Percentiles rank a stretch among this genome's conserved stretches.
These are phyloP conservation scores for Globisporangium megalacanthum DNA, from an alignment of 352 stramenopile species.

Conservation along the genomic window DNA sequence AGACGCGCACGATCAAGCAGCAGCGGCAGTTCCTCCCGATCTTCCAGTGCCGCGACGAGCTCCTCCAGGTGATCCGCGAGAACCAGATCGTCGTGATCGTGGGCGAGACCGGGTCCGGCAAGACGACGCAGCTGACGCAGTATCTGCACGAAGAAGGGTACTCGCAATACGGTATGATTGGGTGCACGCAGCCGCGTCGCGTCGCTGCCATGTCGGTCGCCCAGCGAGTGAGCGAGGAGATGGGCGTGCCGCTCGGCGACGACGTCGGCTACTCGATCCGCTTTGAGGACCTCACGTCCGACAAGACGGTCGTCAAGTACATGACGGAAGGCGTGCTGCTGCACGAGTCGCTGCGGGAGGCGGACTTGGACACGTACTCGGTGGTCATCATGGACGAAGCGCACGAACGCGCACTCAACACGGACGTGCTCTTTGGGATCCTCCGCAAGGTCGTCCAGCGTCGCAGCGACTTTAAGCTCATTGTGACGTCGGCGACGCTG, in stretches of 20 bases:
- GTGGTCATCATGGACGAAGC: conserved; percentile 94
- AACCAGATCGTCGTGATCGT: conserved; percentile 99
- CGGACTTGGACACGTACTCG: conserved; percentile 84
- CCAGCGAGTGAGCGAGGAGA: conserved; percentile 97
- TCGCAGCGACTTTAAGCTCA: conserved; percentile 88
- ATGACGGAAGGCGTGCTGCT: conserved; percentile 91
- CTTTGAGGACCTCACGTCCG: conserved; percentile 92
- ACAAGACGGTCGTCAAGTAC: conserved; percentile 98
- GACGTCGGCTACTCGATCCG: conserved; percentile 92
- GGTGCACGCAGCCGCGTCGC: conserved; percentile 97
- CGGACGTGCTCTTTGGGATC: conserved; percentile 93
- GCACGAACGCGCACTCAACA: conserved; percentile 93
- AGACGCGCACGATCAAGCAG: conserved; percentile 93
- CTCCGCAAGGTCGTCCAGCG: conserved; percentile 88
- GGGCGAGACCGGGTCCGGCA: conserved; percentile 96
- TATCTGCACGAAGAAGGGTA: conserved; percentile 92
- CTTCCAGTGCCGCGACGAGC: conserved; percentile 92
- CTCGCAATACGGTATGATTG: conserved; percentile 88
- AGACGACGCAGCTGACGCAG: conserved; percentile 98
- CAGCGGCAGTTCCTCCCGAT: conserved; percentile 97
- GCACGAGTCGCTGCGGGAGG: conserved; percentile 91
- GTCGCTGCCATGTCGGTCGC: conserved; percentile 99
- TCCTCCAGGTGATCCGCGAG: conserved; percentile 96
- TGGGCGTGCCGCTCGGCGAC: conserved; percentile 90
- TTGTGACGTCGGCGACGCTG: conserved; percentile 96